phyloP scores from a whole-genome alignment of 208 protist species.

The Crithidia fasciculata region DNA sequence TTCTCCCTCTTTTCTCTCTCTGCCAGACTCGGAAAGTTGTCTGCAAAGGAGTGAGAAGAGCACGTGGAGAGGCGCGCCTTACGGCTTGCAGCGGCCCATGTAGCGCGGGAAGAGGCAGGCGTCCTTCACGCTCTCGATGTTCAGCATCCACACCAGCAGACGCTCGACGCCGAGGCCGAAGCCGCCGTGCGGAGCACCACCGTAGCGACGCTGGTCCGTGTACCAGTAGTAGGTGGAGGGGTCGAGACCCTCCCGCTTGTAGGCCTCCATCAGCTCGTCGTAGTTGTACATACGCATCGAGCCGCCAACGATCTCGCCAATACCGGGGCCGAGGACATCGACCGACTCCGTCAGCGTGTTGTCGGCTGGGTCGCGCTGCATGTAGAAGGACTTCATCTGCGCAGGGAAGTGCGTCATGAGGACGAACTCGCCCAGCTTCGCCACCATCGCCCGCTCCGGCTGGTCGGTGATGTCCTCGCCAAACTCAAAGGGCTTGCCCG shows the following conservation, averaged over 20 bases:
- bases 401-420: constrained; percentile 98
- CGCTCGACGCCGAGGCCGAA: constrained; percentile 98
- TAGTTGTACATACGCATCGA: constrained; percentile 97
- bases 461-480: constrained; percentile 99
- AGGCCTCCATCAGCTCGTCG: constrained; percentile 94
- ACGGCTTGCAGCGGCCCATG: constrained; percentile 96
- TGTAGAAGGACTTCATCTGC: constrained; percentile 99
- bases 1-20: not conserved
- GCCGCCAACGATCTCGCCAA: constrained; percentile 99
- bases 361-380: constrained; percentile 92
- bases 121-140: constrained; percentile 96
- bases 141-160: constrained; percentile 97
- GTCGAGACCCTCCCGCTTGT: constrained; percentile 95
- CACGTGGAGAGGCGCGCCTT: constrained; percentile 25
- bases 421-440: constrained; percentile 96
- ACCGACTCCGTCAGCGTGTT: constrained; percentile 92
- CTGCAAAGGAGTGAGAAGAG: no score
- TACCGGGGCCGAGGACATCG: constrained; percentile 97
- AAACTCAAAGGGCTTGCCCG: constrained; percentile 88
- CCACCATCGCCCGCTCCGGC: constrained; percentile 98
- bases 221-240: constrained; percentile 98
- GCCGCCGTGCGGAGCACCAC: constrained; percentile 97
- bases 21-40: no score
- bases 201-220: constrained; percentile 98
- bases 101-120: constrained; percentile 97